Evolutionary conservation across 768 basidiomycete species (phyloP).

Genomic region (Daedaleopsis nitida): DNA sequence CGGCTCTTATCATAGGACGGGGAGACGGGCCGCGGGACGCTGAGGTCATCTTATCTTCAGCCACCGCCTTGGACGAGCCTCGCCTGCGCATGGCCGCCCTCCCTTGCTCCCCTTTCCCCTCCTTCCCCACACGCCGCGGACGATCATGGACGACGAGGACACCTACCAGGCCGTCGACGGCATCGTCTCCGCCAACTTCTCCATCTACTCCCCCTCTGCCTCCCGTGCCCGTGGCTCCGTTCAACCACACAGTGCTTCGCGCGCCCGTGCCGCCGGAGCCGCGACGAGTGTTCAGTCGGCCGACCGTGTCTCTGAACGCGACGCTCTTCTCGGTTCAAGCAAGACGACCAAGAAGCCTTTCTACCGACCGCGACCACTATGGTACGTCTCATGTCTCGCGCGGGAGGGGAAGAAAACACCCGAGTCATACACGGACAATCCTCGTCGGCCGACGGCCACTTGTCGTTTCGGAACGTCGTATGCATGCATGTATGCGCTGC

Average conservation of each 20-base stretch:
- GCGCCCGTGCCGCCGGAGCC: background rate
- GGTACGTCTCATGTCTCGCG: slow-evolving; percentile 31
- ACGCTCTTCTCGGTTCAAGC: slow-evolving; percentile 33
- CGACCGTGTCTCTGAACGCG: slow-evolving; percentile 28
- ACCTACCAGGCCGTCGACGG: slow-evolving; percentile 27
- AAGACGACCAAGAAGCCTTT: slow-evolving; percentile 43
- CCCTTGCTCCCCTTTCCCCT: background rate
- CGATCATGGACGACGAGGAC: slow-evolving; percentile 17
- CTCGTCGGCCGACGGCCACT: background rate
- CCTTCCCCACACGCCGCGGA: slow-evolving; percentile 10
- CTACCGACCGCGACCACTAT: slow-evolving; percentile 51
- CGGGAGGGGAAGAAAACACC: too few relatives aligned
- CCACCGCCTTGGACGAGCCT: slow-evolving; percentile 7
- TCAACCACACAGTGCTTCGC: background rate
- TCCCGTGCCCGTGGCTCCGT: slow-evolving; percentile 16
- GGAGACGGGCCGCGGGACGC: background rate
- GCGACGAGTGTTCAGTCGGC: background rate
- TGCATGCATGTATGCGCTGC: too few relatives aligned
- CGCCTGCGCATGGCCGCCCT: slow-evolving; percentile 1
- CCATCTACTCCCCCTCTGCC: slow-evolving; percentile 25
- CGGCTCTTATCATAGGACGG: background rate
- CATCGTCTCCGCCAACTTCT: slow-evolving; percentile 27
- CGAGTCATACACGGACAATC: background rate
- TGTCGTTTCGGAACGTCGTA: background rate
- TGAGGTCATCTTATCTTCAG: slow-evolving; percentile 17